Evolutionary conservation across 2,329 filamentous ascomycete species (phyloP), one percentile per base, ranked within the genome.

Genomic region (Neonectria punicea): DNA sequence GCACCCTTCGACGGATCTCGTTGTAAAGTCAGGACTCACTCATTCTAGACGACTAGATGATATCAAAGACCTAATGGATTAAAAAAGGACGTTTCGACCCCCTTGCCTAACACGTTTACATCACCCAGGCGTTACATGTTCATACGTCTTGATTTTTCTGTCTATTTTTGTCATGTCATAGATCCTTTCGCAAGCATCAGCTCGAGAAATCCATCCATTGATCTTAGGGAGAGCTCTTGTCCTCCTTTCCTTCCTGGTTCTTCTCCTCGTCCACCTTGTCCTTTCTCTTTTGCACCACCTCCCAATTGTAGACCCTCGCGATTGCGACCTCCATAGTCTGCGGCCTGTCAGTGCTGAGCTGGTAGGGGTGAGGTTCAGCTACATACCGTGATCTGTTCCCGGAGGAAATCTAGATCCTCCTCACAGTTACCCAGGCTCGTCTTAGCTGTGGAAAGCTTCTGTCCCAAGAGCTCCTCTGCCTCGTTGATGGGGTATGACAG

Each of bases 261-360:
- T 81, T 80, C 56, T 83, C 89, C 67, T 89, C 87, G 43, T 91
- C 90, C 4, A 82, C 85, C 79, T 94, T 96, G 66, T 97, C 94
- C 84, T 97, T 98, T 73, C 96, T 87, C 81, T 97, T 93, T 84
- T 97, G 93, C 47, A 95, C 93, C 5, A 99, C 94, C 76, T 99
- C 96, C 95, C 96, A 98, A 80, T 99, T 99, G 81, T 99, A 98
- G n/a, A 99, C 94, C 69, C 96, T 87, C 22, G 96, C 96, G 44
- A 95, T 94, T 4, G 96, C 96, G 36, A 99, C 96, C 80, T 99
- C 96, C 84, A 99, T 91, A 0, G 94, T 98, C 93, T 97, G 71
- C n/a, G 18, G 34, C 61, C 54, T 53, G 25, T 62, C 8, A 63
- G 66, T 70, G 73, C 34, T 20, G 9, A 44, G 18, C 4, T 39